Evolutionary conservation across 2,329 filamentous ascomycete species (phyloP).

Genomic region (Colletotrichum limetticola): DNA sequence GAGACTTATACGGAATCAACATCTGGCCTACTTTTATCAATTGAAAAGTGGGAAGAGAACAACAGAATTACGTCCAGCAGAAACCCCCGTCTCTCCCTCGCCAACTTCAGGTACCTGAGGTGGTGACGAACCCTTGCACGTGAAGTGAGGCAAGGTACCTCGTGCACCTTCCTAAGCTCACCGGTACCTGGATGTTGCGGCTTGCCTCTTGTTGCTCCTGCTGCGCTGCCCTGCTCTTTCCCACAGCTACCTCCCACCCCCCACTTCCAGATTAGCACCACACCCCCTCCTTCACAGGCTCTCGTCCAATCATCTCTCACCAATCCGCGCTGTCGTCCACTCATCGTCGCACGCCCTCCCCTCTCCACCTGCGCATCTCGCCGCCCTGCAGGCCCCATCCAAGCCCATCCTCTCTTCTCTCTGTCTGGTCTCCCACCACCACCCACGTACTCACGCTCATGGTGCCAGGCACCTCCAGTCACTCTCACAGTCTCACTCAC

Average conservation of each 20-base stretch:
- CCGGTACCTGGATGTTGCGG: slow-evolving; percentile 1
- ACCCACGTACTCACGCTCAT: background rate
- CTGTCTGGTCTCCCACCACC: slow-evolving; percentile 10
- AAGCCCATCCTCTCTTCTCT: slow-evolving; percentile 35
- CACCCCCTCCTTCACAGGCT: background rate
- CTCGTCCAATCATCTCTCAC: slow-evolving; percentile 16
- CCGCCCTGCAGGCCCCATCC: slow-evolving; percentile 35
- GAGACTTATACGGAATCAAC: background rate
- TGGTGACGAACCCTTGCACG: background rate
- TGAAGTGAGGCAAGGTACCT: slow-evolving; percentile 1
- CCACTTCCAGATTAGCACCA: slow-evolving; percentile 11
- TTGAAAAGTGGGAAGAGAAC: background rate
- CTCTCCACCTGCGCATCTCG: slow-evolving; percentile 27
- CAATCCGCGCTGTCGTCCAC: background rate
- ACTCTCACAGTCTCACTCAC: slow-evolving; percentile 7
- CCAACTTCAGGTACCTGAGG: background rate
- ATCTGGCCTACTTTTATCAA: background rate
- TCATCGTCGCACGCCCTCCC: slow-evolving; percentile 14
- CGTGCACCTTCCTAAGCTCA: background rate
- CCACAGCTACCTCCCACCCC: slow-evolving; percentile 12
- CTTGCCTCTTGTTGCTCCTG: background rate
- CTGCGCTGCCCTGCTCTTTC: slow-evolving; percentile 11
- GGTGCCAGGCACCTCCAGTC: slow-evolving; percentile 9
- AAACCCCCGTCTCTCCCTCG: background rate
- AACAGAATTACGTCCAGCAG: background rate